Percentiles rank a stretch among this genome's conserved stretches.
Evolutionary conservation across 805 yeast genomes (phyloP).

Genomic region (Lachancea lanzarotensis): DNA sequence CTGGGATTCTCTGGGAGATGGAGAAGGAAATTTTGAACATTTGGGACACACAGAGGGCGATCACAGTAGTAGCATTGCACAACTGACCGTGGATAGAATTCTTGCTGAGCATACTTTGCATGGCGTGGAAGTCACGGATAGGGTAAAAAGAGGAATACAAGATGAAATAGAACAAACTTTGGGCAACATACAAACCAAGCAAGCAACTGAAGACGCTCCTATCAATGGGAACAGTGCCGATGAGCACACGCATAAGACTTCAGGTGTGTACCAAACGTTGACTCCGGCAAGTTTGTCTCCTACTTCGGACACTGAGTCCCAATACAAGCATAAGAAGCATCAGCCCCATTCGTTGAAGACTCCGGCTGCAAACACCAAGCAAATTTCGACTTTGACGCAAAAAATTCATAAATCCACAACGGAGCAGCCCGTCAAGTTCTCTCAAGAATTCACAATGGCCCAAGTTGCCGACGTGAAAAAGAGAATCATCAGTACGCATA

Average conservation of each 20-base stretch:
- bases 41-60: background rate
- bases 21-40: background rate
- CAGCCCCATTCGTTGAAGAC: background rate
- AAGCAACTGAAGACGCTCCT: background rate
- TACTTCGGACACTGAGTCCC: slow-evolving; percentile 15
- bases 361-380: background rate
- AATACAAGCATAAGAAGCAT: slow-evolving; percentile 4
- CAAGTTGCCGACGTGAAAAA: slow-evolving; percentile 30
- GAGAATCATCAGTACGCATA: slow-evolving; percentile 31
- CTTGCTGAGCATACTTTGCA: slow-evolving; percentile 4
- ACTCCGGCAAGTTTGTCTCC: slow-evolving; percentile 35
- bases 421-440: slow-evolving; percentile 17
- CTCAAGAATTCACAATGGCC: slow-evolving; percentile 27
- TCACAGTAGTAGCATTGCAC: background rate
- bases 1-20: slow-evolving; percentile 3
- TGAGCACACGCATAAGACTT: background rate
- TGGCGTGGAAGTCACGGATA: background rate
- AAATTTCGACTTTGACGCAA: background rate
- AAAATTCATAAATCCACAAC: background rate
- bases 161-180: background rate
- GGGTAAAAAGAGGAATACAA: background rate
- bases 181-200: background rate
- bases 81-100: slow-evolving; percentile 8
- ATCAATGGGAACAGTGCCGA: background rate
- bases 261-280: slow-evolving; percentile 14